Percentiles rank a stretch among this genome's conserved stretches.
These are phyloP conservation scores for Gamsiella multidivaricata DNA, from an alignment of 192 early-diverging fungal genomes.

Conservation along the genomic window DNA sequence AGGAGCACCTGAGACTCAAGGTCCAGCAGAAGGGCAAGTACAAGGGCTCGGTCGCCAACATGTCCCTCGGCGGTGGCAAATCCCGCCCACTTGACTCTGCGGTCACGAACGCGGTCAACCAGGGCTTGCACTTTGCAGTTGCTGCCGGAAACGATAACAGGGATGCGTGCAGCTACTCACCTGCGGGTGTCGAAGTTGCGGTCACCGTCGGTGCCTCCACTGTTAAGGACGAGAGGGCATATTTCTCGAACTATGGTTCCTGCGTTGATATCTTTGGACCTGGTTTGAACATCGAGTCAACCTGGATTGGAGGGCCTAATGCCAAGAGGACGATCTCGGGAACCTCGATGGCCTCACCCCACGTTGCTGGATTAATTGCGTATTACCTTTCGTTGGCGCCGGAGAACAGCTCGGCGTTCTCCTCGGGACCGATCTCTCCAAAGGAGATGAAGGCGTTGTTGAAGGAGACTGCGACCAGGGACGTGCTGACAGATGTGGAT, in stretches of 20 bases:
- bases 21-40: constrained; percentile 65
- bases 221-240: constrained; percentile 82
- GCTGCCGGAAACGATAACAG: constrained; percentile 95
- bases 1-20: constrained; percentile 40
- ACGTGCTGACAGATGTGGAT: constrained; percentile 59
- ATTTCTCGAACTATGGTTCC: constrained; percentile 81
- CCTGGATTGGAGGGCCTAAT: constrained; percentile 74
- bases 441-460: constrained; percentile 70
- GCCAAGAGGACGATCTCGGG: constrained; percentile 91
- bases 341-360: constrained; percentile 93
- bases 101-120: constrained; percentile 77
- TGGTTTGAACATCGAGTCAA: constrained; percentile 68
- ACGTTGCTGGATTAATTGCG: constrained; percentile 88
- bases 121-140: constrained; percentile 91
- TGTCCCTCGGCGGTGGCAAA: constrained; percentile 90
- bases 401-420: constrained; percentile 37
- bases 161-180: constrained; percentile 92
- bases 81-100: constrained; percentile 83
- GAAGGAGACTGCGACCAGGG: constrained; percentile 64
- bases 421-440: constrained; percentile 56
- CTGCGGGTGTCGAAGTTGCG: constrained; percentile 72
- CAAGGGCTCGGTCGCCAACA: constrained; percentile 92
- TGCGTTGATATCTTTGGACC: constrained; percentile 98
- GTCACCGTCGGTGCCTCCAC: constrained; percentile 93
- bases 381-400: constrained; percentile 68